Evolutionary conservation across 1,284 basidiomycete genomes (phyloP), one percentile per base, ranked within the genome.

Genomic region (Malassezia arunalokei): DNA sequence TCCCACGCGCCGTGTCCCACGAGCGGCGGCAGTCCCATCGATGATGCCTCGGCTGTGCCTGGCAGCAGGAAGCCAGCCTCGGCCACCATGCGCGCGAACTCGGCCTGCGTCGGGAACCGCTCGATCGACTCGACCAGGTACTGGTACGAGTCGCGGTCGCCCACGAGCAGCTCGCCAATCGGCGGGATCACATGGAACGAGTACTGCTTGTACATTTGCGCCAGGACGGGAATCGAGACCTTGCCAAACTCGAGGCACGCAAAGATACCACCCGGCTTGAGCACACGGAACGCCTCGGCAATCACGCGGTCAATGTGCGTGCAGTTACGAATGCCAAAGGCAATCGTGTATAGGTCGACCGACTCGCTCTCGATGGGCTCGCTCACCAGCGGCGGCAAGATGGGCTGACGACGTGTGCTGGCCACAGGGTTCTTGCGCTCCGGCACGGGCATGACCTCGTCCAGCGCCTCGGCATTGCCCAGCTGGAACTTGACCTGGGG

Each of bases 71-170:
- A 77, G 14, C 76, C 76, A 0, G 76, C 76, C 7, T 73, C 60
- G 28, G 60, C 58, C 56, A 77, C 74, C 90, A 98, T 87, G 67
- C 82, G 76, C 11, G 90, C 85, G 76, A 98, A 98, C 47, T 88
- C 83, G 24, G 82, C 77, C 75, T 96, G 92, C 17, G 82, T 78
- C 31, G 92, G 92, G 79, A 98, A 98, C 62, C 82, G 82, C 52
- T 90, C 86, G 67, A 98, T 98, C 33, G 90, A 95, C 76, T 98
- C 94, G 47, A 98, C 87, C 40, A 99, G 80, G 75, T 98, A 98
- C 75, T 73, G 62, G 75, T 99, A 99, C 15, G 90, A 94, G 30
- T 83, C 85, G 33, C 91, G 81, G 75, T 99, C 92, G 3, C 87
- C 87, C 7, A 91, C 87, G n/a, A 99, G 79, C 65, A 99, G 84